Evolutionary conservation across 1,284 basidiomycete species (phyloP).

Genomic region (Dichomitus squalens): DNA sequence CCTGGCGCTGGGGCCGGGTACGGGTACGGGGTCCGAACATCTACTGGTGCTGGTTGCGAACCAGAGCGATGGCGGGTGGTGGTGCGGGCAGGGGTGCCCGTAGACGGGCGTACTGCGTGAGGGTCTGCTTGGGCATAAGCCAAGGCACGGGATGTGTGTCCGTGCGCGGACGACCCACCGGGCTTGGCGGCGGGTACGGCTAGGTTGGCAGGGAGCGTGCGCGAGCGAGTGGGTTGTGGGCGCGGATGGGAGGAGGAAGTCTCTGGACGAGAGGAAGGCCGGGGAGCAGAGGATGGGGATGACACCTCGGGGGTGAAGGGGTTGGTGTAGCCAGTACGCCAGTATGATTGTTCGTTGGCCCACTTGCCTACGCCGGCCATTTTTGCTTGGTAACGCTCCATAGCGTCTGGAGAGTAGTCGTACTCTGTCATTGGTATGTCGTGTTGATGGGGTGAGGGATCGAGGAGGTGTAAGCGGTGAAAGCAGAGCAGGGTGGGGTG

Average conservation of each 20-base stretch:
- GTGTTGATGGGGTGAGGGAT: constrained; percentile 3
- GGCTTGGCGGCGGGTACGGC: not conserved
- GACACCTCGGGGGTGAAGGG: constrained; percentile 26
- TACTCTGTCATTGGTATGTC: constrained; percentile 50
- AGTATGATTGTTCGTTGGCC: constrained; percentile 35
- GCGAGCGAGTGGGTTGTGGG: constrained; percentile 21
- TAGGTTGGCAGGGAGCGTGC: constrained; percentile 13
- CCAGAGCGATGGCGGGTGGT: constrained; percentile 15
- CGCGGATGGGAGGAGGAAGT: constrained; percentile 11
- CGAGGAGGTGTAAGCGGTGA: not conserved
- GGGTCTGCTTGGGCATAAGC: constrained; percentile 19
- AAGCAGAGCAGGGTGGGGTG: not conserved
- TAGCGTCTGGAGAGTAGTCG: constrained; percentile 56
- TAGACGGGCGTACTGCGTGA: constrained; percentile 1
- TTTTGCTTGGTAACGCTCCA: constrained; percentile 44
- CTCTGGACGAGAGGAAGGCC: constrained; percentile 13
- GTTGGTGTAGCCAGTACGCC: constrained; percentile 28
- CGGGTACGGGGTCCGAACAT: constrained; percentile 10
- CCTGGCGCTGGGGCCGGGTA: constrained; percentile 10
- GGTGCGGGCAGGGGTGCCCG: constrained; percentile 2
- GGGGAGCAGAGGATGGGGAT: constrained; percentile 8
- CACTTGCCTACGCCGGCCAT: constrained; percentile 47
- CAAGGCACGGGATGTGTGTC: constrained; percentile 17
- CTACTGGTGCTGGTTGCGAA: constrained; percentile 9
- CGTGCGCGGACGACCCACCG: not conserved